These are phyloP conservation scores for Exophiala aquamarina DNA, from an alignment of 2,329 filamentous ascomycete genomes.

Conservation along the genomic window DNA sequence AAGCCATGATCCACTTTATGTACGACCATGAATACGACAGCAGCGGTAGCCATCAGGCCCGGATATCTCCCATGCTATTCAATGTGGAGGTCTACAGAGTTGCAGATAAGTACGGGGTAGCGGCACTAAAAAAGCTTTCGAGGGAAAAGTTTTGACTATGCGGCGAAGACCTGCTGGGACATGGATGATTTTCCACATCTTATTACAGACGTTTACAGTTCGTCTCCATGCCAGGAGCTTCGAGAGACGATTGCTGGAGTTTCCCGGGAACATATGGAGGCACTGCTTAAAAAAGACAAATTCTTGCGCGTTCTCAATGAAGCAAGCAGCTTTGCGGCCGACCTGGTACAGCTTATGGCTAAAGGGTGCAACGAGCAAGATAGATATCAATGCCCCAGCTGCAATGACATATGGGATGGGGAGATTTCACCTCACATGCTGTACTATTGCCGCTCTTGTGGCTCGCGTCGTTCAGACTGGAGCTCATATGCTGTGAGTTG, in stretches of 20 bases:
- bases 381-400: too few species aligned
- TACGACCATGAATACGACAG: slow-evolving; percentile 29
- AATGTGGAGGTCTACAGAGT: slow-evolving; percentile 29
- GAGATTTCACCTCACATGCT: too few species aligned
- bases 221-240: slow-evolving; percentile 4
- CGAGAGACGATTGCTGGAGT: slow-evolving; percentile 1
- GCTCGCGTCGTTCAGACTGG: slow-evolving; percentile 1
- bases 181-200: slow-evolving; percentile 27
- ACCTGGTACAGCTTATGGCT: slow-evolving; percentile 1
- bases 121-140: slow-evolving; percentile 24
- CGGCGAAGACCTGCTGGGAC: slow-evolving; percentile 24
- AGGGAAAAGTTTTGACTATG: slow-evolving; percentile 24
- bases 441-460: neutral
- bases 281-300: slow-evolving; percentile 3
- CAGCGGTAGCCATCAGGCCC: slow-evolving; percentile 18
- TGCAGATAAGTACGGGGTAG: slow-evolving; percentile 30
- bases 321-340: slow-evolving; percentile 4
- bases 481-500: slow-evolving; percentile 1
- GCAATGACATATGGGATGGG: too few species aligned
- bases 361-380: too few species aligned
- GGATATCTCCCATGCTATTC: slow-evolving; percentile 27
- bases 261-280: slow-evolving; percentile 6
- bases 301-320: slow-evolving; percentile 4
- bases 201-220: slow-evolving; percentile 1
- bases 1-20: slow-evolving; percentile 31